A percentile compares a stretch with the other conserved stretches of the same genome.
These are phyloP conservation scores for Candida montana DNA, from an alignment of 805 yeast species.

Conservation along the genomic window DNA sequence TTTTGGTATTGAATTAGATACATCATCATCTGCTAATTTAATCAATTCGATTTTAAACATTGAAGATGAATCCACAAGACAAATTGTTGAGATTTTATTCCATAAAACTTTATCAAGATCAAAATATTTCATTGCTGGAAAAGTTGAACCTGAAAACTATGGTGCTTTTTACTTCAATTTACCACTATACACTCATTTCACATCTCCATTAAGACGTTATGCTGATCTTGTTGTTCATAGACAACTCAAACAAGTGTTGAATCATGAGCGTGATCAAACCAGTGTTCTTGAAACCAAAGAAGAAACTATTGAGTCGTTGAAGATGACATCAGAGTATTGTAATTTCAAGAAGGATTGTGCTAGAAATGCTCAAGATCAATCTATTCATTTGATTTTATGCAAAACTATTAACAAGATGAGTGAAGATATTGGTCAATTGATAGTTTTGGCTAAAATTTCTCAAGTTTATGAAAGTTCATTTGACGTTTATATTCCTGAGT, in stretches of 20 bases:
- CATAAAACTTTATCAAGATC: slow-evolving; percentile 82
- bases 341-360: slow-evolving; percentile 96
- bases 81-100: slow-evolving; percentile 72
- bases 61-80: slow-evolving; percentile 56
- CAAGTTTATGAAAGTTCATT: slow-evolving; percentile 96
- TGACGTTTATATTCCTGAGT: slow-evolving; percentile 86
- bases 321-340: slow-evolving; percentile 85
- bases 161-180: slow-evolving; percentile 78
- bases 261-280: slow-evolving; percentile 9
- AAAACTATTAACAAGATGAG: slow-evolving; percentile 77
- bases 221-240: slow-evolving; percentile 91
- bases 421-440: slow-evolving; percentile 68
- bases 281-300: slow-evolving; percentile 37
- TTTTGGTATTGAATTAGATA: slow-evolving; percentile 66
- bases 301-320: slow-evolving; percentile 58
- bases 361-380: slow-evolving; percentile 88
- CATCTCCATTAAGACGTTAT: slow-evolving; percentile 87
- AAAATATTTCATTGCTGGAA: slow-evolving; percentile 84
- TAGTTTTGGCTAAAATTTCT: slow-evolving; percentile 79
- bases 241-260: slow-evolving; percentile 69
- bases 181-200: slow-evolving; percentile 88
- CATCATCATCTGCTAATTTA: slow-evolving; percentile 64
- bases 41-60: slow-evolving; percentile 65
- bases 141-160: slow-evolving; percentile 69
- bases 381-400: slow-evolving; percentile 77